Evolutionary conservation across 148 eudicot genomes (phyloP), one percentile per base, ranked within the genome.

Genomic region (Diospyros lotus): DNA sequence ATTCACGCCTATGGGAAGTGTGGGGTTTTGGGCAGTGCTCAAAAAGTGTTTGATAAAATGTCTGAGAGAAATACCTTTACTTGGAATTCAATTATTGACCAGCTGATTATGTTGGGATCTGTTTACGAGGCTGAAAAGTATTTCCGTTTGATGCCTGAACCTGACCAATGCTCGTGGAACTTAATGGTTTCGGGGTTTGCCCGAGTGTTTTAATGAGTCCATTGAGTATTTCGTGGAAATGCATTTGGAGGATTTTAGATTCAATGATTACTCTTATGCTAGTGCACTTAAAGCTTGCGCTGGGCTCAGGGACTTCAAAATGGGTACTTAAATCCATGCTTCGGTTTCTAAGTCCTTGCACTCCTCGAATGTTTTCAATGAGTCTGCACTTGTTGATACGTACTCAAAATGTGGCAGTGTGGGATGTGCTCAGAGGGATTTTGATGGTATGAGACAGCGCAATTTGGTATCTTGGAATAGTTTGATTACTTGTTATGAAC

Each of bases 101-200:
- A 81, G 85, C 0, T 78, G 86, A 56, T 75, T 77, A 44, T 75
- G 67, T 6, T 82, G 80, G 75, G 92, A 91, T 64, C 82, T 79
- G 52, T 88, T 46, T 87, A 81, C 46, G 93, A 92, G 61, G 94
- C 93, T 42, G 66, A 43, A 15, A 64, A 58, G 82, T 68, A 83
- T 48, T 93, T 93, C 68, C 59, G 58, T 64, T 80, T 71, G 12
- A 79, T 86, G 75, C 85, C 88, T 61, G 88, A 84, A 58, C 89
- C 89, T 72, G 98, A 93, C 78, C 96, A 90, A 73, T 93, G 98
- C 80, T 89, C 98, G 58, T 90, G 98, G 98, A 93, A 93, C 70
- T 81, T 87, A 10, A 86, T 90, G 86, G 86, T 93, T 7, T 84
- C 98, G 10, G 90, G 93, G 59, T 90, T 89, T 82, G 91, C 93